Percentiles rank a stretch among this genome's conserved stretches.
These are phyloP conservation scores for Tilletia setariae DNA, from an alignment of 1,284 basidiomycete genomes.

Conservation along the genomic window DNA sequence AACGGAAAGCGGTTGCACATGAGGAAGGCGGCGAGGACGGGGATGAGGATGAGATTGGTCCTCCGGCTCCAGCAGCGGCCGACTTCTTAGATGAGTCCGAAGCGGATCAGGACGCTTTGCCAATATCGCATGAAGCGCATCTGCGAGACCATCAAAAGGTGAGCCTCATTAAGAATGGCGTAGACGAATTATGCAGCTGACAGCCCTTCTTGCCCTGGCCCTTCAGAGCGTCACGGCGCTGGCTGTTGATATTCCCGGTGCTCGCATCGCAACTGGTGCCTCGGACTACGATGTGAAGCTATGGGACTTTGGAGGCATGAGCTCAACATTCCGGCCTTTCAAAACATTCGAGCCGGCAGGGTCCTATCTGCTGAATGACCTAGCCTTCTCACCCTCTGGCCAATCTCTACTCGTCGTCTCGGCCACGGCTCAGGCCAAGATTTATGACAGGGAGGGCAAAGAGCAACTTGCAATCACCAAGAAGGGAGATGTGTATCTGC, in stretches of 20 bases:
- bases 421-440: constrained; percentile 78
- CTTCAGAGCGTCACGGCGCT: constrained; percentile 77
- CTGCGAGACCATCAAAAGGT: constrained; percentile 88
- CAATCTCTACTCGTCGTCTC: constrained; percentile 60
- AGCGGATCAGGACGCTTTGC: constrained; percentile 12
- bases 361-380: constrained; percentile 63
- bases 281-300: constrained; percentile 96
- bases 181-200: not conserved
- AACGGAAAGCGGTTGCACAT: constrained; percentile 10
- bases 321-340: constrained; percentile 77
- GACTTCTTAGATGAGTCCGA: too few species aligned
- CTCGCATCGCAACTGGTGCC: constrained; percentile 81
- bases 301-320: constrained; percentile 99
- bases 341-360: constrained; percentile 90
- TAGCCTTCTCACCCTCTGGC: constrained; percentile 31
- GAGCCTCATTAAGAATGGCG: constrained; percentile 15
- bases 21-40: constrained; percentile 16
- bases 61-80: constrained; percentile 25
- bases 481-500: constrained; percentile 97
- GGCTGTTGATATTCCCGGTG: constrained; percentile 85
- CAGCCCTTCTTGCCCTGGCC: not conserved
- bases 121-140: constrained; percentile 33
- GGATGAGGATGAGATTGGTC: constrained; percentile 14
- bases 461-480: constrained; percentile 55
- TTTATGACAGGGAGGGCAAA: constrained; percentile 64